Percentiles rank a stretch among this genome's conserved stretches.
phyloP scores from a whole-genome alignment of 345 rosid genomes.

The Pelargonium nanum region DNA sequence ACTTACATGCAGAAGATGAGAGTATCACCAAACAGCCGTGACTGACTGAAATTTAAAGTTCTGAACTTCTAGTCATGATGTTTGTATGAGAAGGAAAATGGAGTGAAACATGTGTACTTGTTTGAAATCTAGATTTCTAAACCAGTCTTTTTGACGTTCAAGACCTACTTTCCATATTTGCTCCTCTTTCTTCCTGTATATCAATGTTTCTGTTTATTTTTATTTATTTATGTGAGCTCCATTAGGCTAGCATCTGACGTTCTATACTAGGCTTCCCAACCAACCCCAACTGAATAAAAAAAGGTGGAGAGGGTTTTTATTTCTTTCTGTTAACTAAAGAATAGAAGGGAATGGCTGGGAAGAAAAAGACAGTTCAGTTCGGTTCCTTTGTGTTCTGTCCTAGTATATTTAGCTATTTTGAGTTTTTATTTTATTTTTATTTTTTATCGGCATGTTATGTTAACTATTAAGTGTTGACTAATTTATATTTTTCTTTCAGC shows the following conservation, averaged over 20 bases:
- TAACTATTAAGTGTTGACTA: background rate
- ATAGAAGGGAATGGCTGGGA: too few relatives aligned
- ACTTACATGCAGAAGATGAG: background rate
- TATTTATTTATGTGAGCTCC: background rate
- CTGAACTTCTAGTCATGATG: background rate
- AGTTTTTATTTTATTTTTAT: background rate
- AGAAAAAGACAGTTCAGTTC: background rate
- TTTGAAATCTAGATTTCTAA: background rate
- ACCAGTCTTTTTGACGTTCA: background rate
- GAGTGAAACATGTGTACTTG: background rate
- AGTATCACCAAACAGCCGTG: background rate
- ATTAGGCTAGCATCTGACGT: background rate
- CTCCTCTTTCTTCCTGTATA: background rate
- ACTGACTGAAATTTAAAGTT: too few relatives aligned
- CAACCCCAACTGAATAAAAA: background rate
- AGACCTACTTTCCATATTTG: background rate
- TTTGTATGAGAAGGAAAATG: background rate
- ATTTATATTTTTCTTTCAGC: slow-evolving; percentile 37
- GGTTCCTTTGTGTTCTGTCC: background rate
- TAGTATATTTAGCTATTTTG: background rate
- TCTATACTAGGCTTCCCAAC: background rate
- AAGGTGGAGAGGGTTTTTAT: background rate
- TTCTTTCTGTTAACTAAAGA: background rate
- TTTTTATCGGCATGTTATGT: background rate
- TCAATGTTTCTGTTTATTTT: background rate